Evolutionary conservation across 23 red algal genomes (phyloP), one percentile per base, ranked within the genome.

Genomic region (Pyropia yezoensis): DNA sequence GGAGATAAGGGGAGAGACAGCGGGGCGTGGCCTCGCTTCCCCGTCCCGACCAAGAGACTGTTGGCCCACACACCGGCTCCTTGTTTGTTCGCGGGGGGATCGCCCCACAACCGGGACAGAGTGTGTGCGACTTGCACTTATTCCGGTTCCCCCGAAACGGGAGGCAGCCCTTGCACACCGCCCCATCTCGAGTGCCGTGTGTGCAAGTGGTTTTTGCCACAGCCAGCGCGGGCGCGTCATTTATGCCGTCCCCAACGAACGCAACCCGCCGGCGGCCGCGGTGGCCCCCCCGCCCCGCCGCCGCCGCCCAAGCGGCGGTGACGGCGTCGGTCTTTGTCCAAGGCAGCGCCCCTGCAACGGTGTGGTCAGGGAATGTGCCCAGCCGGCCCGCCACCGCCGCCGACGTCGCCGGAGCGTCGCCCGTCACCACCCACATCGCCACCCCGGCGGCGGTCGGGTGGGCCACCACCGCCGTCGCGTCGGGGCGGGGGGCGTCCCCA

Each of bases 201-300:
- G n/a, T n/a, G n/a, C n/a, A n/a, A n/a, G n/a, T n/a, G n/a, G n/a
- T n/a, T n/a, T n/a, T n/a, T n/a, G n/a, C n/a, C n/a, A n/a, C 57
- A 3, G 80, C 80, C 27, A 85, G 49, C 18, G 80, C 80, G 23
- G 78, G 78, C 34, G 39, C 80, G 55, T 85, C 80, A 20, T 85
- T 85, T 11, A 85, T 59, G 18, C 80, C 80, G 33, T 85, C 80
- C 15, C 80, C 80, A 3, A 85, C 62, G 33, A 85, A 75, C 23
- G 72, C 65, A 0, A 85, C 66, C 8, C 53, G 30, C 18, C 14
- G 11, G 18, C 49, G 28, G 9, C 18, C 24, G 15, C 8, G 15
- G 14, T 20, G 27, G 27, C 30, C 18, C 1, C 33, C 33, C 66
- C 34, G 1, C 11, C 59, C 55, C 20, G 33, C 61, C 66, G 11